Conservation (phyloP, 73 alveolate species). For the Paramecium sonneborni region DNA sequence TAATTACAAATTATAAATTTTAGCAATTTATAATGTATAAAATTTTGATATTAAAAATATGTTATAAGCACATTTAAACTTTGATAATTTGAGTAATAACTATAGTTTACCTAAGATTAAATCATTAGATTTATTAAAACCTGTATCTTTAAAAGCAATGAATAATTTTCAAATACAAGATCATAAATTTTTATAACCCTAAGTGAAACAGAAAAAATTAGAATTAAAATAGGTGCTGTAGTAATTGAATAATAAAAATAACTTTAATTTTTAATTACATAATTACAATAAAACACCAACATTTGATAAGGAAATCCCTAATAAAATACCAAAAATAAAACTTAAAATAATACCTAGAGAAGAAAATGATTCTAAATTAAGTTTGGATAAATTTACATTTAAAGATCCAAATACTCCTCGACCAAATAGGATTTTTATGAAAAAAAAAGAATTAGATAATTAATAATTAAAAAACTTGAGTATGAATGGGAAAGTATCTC, state of each 20-base stretch:
- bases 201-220: not conserved
- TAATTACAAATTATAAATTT: not conserved
- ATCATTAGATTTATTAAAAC: not conserved
- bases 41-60: not conserved
- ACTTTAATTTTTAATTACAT: not conserved
- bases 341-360: too few relatives aligned
- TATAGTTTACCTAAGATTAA: not conserved
- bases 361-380: not conserved
- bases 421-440: not conserved
- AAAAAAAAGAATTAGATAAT: not conserved
- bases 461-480: not conserved
- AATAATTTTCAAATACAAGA: not conserved
- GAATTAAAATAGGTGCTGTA: not conserved
- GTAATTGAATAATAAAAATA: not conserved
- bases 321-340: not conserved
- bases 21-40: not conserved
- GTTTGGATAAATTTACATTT: not conserved
- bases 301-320: not conserved
- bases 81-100: not conserved
- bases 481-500: not conserved
- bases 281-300: not conserved
- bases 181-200: not conserved
- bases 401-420: not conserved
- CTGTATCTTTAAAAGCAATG: not conserved
- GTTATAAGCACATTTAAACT: not conserved